Base-by-base conservation (phyloP, 805 yeast species). In the Wickerhamomyces tratensis region DNA sequence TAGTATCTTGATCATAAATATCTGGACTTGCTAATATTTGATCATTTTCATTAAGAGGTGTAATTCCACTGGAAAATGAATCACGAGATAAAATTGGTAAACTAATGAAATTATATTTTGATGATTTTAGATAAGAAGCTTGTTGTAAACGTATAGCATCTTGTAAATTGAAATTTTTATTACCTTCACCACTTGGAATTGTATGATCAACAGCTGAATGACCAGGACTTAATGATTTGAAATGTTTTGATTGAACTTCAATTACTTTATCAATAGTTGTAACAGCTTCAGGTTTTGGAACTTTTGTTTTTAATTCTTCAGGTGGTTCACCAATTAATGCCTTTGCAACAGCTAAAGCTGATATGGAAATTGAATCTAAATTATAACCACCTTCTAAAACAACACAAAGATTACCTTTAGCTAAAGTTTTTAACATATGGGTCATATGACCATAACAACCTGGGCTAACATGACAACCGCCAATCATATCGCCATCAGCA, bases 391-490 rank as follows among this genome's bases (percentile, higher is more conserved):
- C 99, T 69, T 93, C 99, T 35, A 93, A 68, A 6, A 87, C 83
- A 6, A 88, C 96, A 39, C 94, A 85, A 38, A 93, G 57, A 51
- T 85, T 86, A 4, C 98, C 98, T 52, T 75, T 76, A 3, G 97
- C 96, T 37, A 93, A 65, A 35, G 86, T 77, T 62, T 89, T 89
- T 49, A 93, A 68, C 79, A 81, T 72, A 57, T 88, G 95, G 5
- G 97, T 86, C 96, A 93, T 88, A 49, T 88, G 89, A 8, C 96
- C 97, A 59, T 93, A 93, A 12, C 96, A 96, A 35, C 88, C 83
- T 2, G 98, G 98, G 0, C 96, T 74, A 2, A 93, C 95, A 59
- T 86, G 94, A 61, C 97, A 93, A 39, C 91, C 95, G 10, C 98
- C 99, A 48, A 93, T 86, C 45, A 87, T 82, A 62, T 93, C 99